Percentiles rank a stretch among this genome's conserved stretches.
Evolutionary conservation across 352 stramenopile species (phyloP).

Genomic region (Pythium insidiosum): DNA sequence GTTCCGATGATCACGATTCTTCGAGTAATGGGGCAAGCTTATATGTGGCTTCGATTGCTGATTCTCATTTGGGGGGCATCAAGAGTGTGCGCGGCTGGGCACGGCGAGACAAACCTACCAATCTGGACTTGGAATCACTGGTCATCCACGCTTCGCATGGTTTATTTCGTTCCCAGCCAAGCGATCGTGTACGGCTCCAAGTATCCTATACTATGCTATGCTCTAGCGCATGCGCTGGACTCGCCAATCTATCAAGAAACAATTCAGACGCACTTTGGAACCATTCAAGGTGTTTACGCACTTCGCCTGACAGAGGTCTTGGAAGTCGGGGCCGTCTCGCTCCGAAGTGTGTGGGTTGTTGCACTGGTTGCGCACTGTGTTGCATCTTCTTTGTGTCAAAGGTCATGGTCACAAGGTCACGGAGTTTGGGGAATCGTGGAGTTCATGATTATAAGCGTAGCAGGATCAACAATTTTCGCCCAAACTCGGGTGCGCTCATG

Average conservation of each 20-base stretch:
- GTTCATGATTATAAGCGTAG: no score
- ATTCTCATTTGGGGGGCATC: neutral
- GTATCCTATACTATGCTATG: constrained; percentile 33
- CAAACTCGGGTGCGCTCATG: no score
- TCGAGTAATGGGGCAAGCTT: neutral
- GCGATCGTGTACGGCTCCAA: constrained; percentile 31
- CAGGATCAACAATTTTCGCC: no score
- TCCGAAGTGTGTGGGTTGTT: no score
- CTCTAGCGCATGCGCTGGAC: constrained; percentile 29
- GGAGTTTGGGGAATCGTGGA: no score
- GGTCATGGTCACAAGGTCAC: no score
- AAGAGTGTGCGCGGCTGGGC: neutral
- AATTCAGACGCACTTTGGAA: constrained; percentile 20
- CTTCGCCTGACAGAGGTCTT: constrained; percentile 17
- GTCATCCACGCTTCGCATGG: constrained; percentile 7
- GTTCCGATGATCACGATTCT: neutral
- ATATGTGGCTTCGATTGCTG: neutral
- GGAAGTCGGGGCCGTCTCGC: no score
- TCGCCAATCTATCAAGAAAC: constrained; percentile 25
- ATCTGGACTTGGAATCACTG: neutral
- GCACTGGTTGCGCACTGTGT: no score
- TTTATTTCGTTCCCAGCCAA: constrained; percentile 28
- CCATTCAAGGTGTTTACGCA: constrained; percentile 16
- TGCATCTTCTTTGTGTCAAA: no score
- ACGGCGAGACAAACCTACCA: constrained; percentile 8